Base-by-base conservation (phyloP, 2,329 filamentous ascomycete genomes). In the Dactylellina leptospora region DNA sequence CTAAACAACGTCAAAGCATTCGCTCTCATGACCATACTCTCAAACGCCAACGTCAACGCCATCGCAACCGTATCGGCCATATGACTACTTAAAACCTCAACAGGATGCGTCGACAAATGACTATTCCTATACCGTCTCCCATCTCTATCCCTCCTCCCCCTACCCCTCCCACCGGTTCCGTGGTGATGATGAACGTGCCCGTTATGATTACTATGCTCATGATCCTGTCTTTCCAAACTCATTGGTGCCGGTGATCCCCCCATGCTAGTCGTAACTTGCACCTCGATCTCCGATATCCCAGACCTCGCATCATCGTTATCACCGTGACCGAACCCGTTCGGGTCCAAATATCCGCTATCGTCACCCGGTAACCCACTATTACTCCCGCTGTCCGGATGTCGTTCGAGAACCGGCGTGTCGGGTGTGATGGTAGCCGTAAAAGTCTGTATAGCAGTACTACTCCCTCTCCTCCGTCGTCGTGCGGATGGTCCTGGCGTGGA, bases 21-120 rank as follows among this genome's bases (percentile, higher is more conserved):
- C 16, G 74, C 74, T n/a, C 76, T 72, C 68, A 77, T 74, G 18
- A 76, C 74, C 45, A 75, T 73, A 23, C 74, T 75, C 59, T 77
- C 76, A 51, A 75, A 51, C 1, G 73, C 71, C 18, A 76, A 56
- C 1, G 74, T 73, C 30, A 77, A 36, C 40, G 74, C 74, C 33
- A 74, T 76, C 16, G 74, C 73, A 18, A 77, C 70, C 18, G 76
- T 75, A 53, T 77, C 76, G 4, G 75, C 74, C 27, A 69, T 74
- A 45, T 77, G 76, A 13, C 70, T 74, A 48, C 75, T 75, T n/a
- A 74, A 64, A 1, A 75, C 73, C 27, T 77, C 76, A 27, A 73
- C 75, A 18, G 76, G 76, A 47, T 77, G 75, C 27, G 68, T 60
- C n/a, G 75, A 50, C 22, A 73, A 25, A 60, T 73, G 69, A 2